These are phyloP conservation scores for Cyclanthera cordifolia DNA, from an alignment of 306 rosid species.

Conservation along the genomic window DNA sequence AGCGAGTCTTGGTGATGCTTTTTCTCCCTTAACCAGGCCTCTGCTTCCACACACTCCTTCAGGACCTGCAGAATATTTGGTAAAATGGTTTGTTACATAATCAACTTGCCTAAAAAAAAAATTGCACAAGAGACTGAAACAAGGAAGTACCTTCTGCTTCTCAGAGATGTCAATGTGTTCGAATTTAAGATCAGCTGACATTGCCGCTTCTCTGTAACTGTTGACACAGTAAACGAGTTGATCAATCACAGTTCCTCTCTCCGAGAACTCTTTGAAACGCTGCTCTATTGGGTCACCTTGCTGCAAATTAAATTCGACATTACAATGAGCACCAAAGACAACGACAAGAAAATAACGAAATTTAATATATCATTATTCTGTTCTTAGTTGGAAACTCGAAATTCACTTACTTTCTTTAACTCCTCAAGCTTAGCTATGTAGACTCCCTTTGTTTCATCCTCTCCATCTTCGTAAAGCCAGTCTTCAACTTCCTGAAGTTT, in stretches of 20 bases:
- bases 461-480: slow-evolving; percentile 91
- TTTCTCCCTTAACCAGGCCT: slow-evolving; percentile 79
- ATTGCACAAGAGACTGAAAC: not conserved
- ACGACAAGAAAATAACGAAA: not conserved
- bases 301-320: slow-evolving; percentile 30
- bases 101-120: not conserved
- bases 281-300: slow-evolving; percentile 87
- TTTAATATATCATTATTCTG: not conserved
- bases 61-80: slow-evolving; percentile 36
- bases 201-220: slow-evolving; percentile 77
- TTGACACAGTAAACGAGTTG: slow-evolving; percentile 43
- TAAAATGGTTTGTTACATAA: not conserved
- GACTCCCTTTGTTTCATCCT: slow-evolving; percentile 93
- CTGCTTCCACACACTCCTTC: slow-evolving; percentile 75
- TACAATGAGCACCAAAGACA: slow-evolving; percentile 5
- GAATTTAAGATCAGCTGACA: slow-evolving; percentile 55
- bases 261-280: slow-evolving; percentile 55
- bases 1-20: slow-evolving; percentile 60
- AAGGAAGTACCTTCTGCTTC: slow-evolving; percentile 52
- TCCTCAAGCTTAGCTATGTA: slow-evolving; percentile 87
- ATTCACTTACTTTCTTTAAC: slow-evolving; percentile 49
- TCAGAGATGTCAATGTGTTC: slow-evolving; percentile 76
- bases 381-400: not conserved
- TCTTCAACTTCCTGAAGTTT: slow-evolving; percentile 82
- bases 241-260: slow-evolving; percentile 60